Conservation (phyloP, 148 eudicot genomes). For the Limonium bicolor region DNA sequence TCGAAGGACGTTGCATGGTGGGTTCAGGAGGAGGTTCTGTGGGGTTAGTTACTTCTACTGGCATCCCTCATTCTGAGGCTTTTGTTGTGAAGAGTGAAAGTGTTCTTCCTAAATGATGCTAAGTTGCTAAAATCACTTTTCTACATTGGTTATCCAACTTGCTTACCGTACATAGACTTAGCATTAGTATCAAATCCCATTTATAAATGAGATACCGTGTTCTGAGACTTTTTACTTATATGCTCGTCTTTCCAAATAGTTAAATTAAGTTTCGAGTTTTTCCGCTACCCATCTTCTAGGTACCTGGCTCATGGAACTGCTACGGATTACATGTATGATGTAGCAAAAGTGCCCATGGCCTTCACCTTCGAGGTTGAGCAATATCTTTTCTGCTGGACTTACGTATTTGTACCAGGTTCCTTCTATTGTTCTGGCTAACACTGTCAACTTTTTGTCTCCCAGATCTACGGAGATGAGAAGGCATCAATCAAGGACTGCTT, state of each 20-base stretch:
- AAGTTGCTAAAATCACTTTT: too few relatives aligned
- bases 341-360: slow-evolving; percentile 92
- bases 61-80: background rate
- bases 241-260: too few relatives aligned
- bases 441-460: slow-evolving; percentile 7
- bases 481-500: slow-evolving; percentile 87
- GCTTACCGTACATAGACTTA: too few relatives aligned
- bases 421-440: background rate
- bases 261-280: background rate
- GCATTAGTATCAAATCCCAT: too few relatives aligned
- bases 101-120: too few relatives aligned
- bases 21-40: slow-evolving; percentile 99
- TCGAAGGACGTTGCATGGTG: slow-evolving; percentile 60
- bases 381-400: background rate
- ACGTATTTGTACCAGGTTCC: background rate
- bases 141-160: too few relatives aligned
- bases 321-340: slow-evolving; percentile 81
- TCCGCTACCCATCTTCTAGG: slow-evolving; percentile 26
- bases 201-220: too few relatives aligned
- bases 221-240: too few relatives aligned
- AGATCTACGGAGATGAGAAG: slow-evolving; percentile 80
- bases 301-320: slow-evolving; percentile 98
- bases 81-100: background rate
- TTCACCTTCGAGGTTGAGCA: slow-evolving; percentile 88
- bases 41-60: slow-evolving; percentile 47